Conservation (phyloP, 2,329 filamentous ascomycete species). For the Teratosphaeria zuluensis region DNA sequence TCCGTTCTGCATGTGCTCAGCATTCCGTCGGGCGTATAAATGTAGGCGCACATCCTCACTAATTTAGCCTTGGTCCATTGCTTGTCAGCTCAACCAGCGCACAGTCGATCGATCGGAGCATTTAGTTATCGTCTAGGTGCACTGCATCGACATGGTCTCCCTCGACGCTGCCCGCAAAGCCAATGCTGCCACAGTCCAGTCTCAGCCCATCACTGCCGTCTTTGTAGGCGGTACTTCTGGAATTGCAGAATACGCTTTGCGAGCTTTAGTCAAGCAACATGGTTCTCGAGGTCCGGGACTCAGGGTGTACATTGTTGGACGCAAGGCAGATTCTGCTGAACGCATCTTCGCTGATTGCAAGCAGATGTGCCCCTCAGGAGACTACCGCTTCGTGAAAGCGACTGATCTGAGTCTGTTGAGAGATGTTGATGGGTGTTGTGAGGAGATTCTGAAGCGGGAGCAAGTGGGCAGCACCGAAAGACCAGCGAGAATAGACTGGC, state of each 20-base stretch:
- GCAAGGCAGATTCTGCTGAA: constrained; percentile 7
- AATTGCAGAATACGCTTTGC: no score
- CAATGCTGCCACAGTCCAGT: no score
- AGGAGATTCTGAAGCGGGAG: constrained; percentile 16
- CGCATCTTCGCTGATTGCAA: constrained; percentile 8
- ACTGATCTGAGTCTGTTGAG: constrained; percentile 28
- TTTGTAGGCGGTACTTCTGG: no score
- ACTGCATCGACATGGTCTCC: no score
- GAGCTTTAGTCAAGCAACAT: background rate
- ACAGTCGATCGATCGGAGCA: no score
- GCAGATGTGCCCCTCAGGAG: constrained; percentile 14
- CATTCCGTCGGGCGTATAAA: background rate
- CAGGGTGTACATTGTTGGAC: constrained; percentile 13
- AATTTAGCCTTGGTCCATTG: no score
- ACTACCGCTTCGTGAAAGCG: constrained; percentile 21
- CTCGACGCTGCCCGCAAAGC: no score
- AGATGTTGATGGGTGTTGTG: constrained; percentile 26
- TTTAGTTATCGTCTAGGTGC: no score
- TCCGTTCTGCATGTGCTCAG: background rate
- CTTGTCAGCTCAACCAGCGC: no score
- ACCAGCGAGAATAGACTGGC: constrained; percentile 26
- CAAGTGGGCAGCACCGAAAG: constrained; percentile 11
- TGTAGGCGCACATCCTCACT: background rate
- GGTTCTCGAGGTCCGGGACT: constrained; percentile 3
- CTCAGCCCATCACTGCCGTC: no score